Evolutionary conservation across 768 basidiomycete genomes (phyloP), one percentile per base, ranked within the genome.

Genomic region (Aureoboletus auriporus): DNA sequence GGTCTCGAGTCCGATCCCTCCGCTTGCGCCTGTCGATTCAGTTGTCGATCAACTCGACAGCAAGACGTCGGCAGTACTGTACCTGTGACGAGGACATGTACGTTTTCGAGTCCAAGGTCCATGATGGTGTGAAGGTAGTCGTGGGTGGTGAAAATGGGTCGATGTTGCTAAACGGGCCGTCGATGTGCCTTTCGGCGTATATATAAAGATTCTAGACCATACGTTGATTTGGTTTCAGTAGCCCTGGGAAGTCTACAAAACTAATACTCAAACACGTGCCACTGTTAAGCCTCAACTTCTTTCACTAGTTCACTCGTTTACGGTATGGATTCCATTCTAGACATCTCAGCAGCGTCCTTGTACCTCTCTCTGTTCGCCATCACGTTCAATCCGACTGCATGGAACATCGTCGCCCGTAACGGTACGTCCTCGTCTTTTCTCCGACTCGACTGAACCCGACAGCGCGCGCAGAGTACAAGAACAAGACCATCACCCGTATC

Each of bases 331-430:
- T 53, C 60, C 40, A 30, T 67, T 38, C 52, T 95, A 3, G 84
- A 95, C 69, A 61, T 76, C 27, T 78, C 73, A 28, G 78, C 90
- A 58, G 62, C 69, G 6, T 89, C 89, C 17, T 64, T 97, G 35
- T 77, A 76, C 59, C 44, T 88, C 14, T 80, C 82, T 0, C 52
- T 93, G n/a, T 68, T 78, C 5, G 67, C 86, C 50, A 89, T 95
- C 42, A 62, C 81, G 2, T 97, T 97, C 74, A 97, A 97, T 60
- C 95, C 95, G 0, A 83, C 84, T 1, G 93, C 86, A 50, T 99
- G 95, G 95, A 99, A 99, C 68, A 82, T 93, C 53, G 82, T 94
- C 27, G 95, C 95, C 23, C 84, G 83, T 47, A 92, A 94, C 29
- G 39, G 43, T 12, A 16, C 20, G 9, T 20, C 6, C 38, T 16